Evolutionary conservation across 1,139 yeast species (phyloP).

Genomic region (Blastobotrys serpentis): DNA sequence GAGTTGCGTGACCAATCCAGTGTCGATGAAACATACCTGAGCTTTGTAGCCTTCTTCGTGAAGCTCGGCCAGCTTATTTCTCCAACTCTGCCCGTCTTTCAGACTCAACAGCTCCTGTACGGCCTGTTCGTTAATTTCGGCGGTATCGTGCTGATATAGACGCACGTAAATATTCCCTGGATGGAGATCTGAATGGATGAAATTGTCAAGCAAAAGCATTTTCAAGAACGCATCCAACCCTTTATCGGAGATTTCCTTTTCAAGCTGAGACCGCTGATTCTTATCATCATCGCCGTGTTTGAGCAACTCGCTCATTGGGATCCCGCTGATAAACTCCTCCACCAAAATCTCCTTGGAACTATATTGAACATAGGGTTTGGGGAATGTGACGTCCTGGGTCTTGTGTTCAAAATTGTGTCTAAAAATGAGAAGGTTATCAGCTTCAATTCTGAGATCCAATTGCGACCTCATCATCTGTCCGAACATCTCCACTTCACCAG

Average conservation of each 20-base stretch:
- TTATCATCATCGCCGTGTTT: slow-evolving; percentile 36
- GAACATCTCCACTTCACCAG: slow-evolving; percentile 91
- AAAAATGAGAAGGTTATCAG: slow-evolving; percentile 71
- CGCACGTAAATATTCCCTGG: slow-evolving; percentile 93
- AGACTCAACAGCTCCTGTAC: slow-evolving; percentile 37
- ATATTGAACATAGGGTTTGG: slow-evolving; percentile 66
- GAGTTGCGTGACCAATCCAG: slow-evolving; percentile 89
- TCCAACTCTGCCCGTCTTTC: slow-evolving; percentile 47
- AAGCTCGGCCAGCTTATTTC: slow-evolving; percentile 49
- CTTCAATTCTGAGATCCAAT: slow-evolving; percentile 86
- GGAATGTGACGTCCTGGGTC: slow-evolving; percentile 67
- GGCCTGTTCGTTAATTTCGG: slow-evolving; percentile 12
- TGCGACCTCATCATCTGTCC: slow-evolving; percentile 83
- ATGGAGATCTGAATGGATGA: slow-evolving; percentile 93
- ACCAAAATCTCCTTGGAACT: slow-evolving; percentile 75
- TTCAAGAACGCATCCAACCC: slow-evolving; percentile 88
- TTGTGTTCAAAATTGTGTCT: slow-evolving; percentile 57
- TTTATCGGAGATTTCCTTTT: slow-evolving; percentile 78
- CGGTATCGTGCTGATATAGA: slow-evolving; percentile 44
- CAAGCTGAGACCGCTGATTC: slow-evolving; percentile 40
- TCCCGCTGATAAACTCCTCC: slow-evolving; percentile 80
- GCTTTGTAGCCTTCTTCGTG: slow-evolving; percentile 71
- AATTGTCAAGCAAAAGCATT: slow-evolving; percentile 89
- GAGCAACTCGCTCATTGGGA: slow-evolving; percentile 73
- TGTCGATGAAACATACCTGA: slow-evolving; percentile 86